Evolutionary conservation across 768 basidiomycete species (phyloP).

Genomic region (Thelephora aurantiotincta): DNA sequence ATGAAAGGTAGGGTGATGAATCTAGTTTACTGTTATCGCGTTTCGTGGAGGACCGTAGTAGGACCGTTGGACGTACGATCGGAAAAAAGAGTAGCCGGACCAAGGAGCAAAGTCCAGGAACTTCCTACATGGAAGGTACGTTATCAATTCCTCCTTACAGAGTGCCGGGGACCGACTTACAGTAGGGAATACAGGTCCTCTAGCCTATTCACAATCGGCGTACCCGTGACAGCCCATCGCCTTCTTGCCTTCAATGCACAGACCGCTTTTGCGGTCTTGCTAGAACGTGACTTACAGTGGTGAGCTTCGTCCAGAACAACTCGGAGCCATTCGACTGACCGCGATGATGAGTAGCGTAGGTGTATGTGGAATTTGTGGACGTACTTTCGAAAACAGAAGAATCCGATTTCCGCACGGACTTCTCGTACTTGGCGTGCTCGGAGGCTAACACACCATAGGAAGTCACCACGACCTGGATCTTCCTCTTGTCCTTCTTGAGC

Average conservation of each 20-base stretch:
- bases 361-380: conserved; percentile 9
- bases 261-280: conserved; percentile 79
- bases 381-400: conserved; percentile 64
- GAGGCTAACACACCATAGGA: conserved; percentile 88
- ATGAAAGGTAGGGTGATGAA: conserved; percentile 90
- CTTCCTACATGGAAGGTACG: conserved; percentile 29
- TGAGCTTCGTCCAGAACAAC: conserved; percentile 91
- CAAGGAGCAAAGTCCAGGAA: conserved; percentile 70
- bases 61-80: conserved; percentile 38
- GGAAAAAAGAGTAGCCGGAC: conserved; percentile 81
- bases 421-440: conserved; percentile 65
- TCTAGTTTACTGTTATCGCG: conserved; percentile 21
- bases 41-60: background rate
- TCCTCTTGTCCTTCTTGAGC: too few species aligned
- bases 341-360: conserved; percentile 2
- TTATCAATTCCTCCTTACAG: background rate
- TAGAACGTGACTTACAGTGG: conserved; percentile 80
- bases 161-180: conserved; percentile 18
- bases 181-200: conserved; percentile 85
- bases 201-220: conserved; percentile 88
- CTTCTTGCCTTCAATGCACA: conserved; percentile 69
- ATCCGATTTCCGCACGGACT: conserved; percentile 20
- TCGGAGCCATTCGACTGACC: conserved; percentile 63
- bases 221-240: conserved; percentile 90
- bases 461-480: conserved; percentile 63